Percentiles rank a stretch among this genome's conserved stretches.
Conservation (phyloP, 352 stramenopile species). For the Peronospora belbahrii region DNA sequence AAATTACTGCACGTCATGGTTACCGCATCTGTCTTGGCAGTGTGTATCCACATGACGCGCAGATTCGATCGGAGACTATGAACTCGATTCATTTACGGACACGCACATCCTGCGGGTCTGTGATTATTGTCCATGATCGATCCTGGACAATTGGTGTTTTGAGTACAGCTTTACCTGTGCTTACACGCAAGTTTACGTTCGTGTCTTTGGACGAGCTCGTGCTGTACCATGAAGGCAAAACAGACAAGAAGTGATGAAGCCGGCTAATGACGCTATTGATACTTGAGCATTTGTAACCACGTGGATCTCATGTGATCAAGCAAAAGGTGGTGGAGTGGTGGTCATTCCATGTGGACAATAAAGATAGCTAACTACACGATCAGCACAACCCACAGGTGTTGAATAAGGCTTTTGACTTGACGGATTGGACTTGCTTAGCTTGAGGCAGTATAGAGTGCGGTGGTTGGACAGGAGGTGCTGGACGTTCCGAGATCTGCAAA, state of each 20-base stretch:
- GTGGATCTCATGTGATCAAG: too few species aligned
- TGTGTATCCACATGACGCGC: conserved; percentile 81
- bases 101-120: conserved; percentile 54
- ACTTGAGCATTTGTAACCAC: background rate
- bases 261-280: background rate
- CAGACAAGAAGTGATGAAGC: conserved; percentile 15
- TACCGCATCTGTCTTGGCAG: conserved; percentile 82
- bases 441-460: background rate
- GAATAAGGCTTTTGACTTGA: background rate
- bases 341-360: too few species aligned
- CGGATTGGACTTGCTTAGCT: background rate
- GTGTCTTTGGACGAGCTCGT: conserved; percentile 62
- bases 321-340: too few species aligned
- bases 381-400: conserved; percentile 21
- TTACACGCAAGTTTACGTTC: conserved; percentile 50
- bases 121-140: conserved; percentile 83
- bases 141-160: conserved; percentile 74
- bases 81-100: conserved; percentile 54
- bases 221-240: conserved; percentile 14
- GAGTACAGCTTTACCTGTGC: conserved; percentile 39
- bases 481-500: conserved; percentile 1
- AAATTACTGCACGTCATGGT: conserved; percentile 60
- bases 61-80: conserved; percentile 62
- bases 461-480: conserved; percentile 1
- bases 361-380: too few species aligned